Evolutionary conservation across 2,329 filamentous ascomycete species (phyloP).

Genomic region (Scortechinia acanthostroma): DNA sequence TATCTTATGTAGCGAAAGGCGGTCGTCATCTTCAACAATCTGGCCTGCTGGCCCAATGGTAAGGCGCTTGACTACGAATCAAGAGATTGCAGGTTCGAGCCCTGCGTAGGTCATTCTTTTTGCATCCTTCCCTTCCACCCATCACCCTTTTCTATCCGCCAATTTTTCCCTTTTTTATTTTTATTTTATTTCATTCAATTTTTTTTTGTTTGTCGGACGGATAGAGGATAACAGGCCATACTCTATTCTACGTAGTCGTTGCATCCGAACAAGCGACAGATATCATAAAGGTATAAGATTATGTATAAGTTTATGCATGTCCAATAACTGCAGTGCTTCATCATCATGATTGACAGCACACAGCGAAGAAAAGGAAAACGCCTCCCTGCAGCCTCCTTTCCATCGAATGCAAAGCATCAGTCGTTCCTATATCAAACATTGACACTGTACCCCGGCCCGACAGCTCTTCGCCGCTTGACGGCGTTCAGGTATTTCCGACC

Average conservation of each 20-base stretch:
- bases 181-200: neutral
- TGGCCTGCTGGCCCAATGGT: constrained; percentile 33
- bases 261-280: neutral
- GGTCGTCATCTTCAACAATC: neutral
- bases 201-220: neutral
- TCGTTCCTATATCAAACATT: neutral
- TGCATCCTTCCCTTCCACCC: too few species aligned
- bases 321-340: too few species aligned
- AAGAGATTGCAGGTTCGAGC: constrained; percentile 39
- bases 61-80: constrained; percentile 43
- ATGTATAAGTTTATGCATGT: too few species aligned
- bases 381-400: too few species aligned
- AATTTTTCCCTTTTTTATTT: too few species aligned
- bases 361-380: too few species aligned
- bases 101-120: constrained; percentile 15
- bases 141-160: too few species aligned
- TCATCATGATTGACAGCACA: too few species aligned
- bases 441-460: neutral
- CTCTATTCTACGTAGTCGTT: too few species aligned
- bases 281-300: neutral
- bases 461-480: constrained; percentile 34
- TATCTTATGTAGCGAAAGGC: neutral
- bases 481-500: constrained; percentile 71
- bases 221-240: too few species aligned
- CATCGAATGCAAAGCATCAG: neutral